phyloP scores from a whole-genome alignment of 2,329 filamentous ascomycete genomes.

The Zarea fungicola region DNA sequence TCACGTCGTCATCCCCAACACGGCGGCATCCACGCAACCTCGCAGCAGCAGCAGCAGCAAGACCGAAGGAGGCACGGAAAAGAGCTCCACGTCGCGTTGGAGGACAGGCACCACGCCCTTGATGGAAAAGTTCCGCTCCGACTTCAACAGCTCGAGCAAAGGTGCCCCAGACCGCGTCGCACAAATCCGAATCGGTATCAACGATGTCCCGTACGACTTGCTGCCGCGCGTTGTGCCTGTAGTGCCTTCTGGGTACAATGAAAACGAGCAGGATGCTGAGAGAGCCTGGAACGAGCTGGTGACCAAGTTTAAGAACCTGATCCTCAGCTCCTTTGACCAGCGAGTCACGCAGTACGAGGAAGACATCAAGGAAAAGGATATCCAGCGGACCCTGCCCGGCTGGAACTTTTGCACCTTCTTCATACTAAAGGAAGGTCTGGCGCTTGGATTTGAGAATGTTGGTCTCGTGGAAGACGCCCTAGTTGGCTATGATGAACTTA shows the following conservation, averaged over 20 bases:
- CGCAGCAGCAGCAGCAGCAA: constrained; percentile 56
- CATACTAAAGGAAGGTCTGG: constrained; percentile 91
- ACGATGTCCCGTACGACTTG: constrained; percentile 61
- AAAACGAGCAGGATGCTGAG: constrained; percentile 72
- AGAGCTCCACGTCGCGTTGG: constrained; percentile 67
- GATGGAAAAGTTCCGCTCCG: constrained; percentile 80
- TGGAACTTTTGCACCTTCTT: constrained; percentile 99
- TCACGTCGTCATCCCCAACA: constrained; percentile 87
- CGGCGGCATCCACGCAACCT: constrained; percentile 72
- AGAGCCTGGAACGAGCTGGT: constrained; percentile 81
- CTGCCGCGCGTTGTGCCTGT: constrained; percentile 59
- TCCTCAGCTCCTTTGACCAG: constrained; percentile 83
- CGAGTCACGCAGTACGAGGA: constrained; percentile 94
- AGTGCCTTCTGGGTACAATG: constrained; percentile 58
- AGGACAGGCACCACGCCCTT: constrained; percentile 74
- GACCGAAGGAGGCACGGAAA: constrained; percentile 57
- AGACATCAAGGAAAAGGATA: constrained; percentile 90
- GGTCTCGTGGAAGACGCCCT: constrained; percentile 93
- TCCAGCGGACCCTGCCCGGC: constrained; percentile 78
- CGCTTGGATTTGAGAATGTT: constrained; percentile 91
- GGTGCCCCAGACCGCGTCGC: constrained; percentile 69
- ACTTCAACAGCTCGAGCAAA: constrained; percentile 77
- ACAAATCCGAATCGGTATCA: constrained; percentile 74
- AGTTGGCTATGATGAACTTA: constrained; percentile 90
- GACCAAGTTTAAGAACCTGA: constrained; percentile 78